Evolutionary conservation across 225 moss, liverwort and hornwort species (phyloP), one percentile per base, ranked within the genome.

Genomic region (Polytrichum commune): DNA sequence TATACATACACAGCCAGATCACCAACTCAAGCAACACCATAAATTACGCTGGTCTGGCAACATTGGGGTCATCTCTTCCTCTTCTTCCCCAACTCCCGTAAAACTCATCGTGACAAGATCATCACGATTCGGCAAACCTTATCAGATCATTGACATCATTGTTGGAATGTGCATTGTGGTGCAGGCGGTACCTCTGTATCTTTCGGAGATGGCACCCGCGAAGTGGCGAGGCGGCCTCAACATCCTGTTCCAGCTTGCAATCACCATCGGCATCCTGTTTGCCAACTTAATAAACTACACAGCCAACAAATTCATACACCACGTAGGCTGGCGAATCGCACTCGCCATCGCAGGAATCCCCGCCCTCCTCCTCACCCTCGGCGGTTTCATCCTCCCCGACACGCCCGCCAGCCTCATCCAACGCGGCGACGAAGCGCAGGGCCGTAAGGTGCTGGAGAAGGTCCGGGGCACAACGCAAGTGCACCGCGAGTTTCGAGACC

Each of bases 131-230:
- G 19, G 56, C 19, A 57, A 19, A 19, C 22, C 56, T 57, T 7
- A 32, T 32, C 7, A 32, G 8, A 32, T 32, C 32, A 32, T 32
- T 32, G 32, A 32, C 32, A 32, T 58, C 13, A 4, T 10, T 27
- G 26, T 10, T 62, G 26, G 26, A 23, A 62, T 23, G 62, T 62
- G 22, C 0, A 62, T 27, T 25, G 10, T 30, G 64, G 4, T 71
- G 61, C 85, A 89, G 86, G 84, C 82, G 2, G 92, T 88, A 0
- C 92, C 90, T 7, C 82, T 90, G 5, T 90, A 93, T 35, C 75
- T 93, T 0, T 93, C 88, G 0, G 88, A 88, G 67, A 86, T 85
- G 83, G 84, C 90, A 0, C 80, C 79, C 10, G 24, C 83, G 0
- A 58, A 84, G 19, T 74, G 74, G 75, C 73, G 75, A 5, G 80